Evolutionary conservation across 106 monocot species (phyloP).

Genomic region (Platanthera guangdongensis): DNA sequence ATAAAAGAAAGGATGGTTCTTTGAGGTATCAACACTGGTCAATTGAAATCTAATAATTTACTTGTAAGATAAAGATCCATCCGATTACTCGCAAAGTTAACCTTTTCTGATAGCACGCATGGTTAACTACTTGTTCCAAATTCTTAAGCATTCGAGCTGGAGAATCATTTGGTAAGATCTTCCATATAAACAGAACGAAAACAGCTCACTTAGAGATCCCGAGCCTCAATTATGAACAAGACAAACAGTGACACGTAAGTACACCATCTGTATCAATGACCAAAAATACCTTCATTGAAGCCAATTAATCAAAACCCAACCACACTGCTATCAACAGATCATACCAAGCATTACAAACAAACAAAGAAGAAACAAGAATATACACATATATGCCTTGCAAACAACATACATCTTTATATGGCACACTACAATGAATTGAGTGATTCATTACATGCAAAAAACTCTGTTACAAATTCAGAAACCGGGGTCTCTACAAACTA

Average conservation of each 20-base stretch:
- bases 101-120: not conserved
- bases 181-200: not conserved
- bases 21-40: not conserved
- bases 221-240: not conserved
- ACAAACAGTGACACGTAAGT: not conserved
- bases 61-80: not conserved
- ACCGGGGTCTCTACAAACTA: not conserved
- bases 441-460: slow-evolving; percentile 4
- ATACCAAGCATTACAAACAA: not conserved
- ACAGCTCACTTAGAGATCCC: not conserved
- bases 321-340: not conserved
- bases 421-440: not conserved
- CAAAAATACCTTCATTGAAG: not conserved
- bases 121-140: not conserved
- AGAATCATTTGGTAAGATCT: not conserved
- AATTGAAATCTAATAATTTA: not conserved
- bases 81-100: not conserved
- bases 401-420: not conserved
- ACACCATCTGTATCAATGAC: not conserved
- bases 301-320: not conserved
- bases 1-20: not conserved
- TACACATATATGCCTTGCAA: not conserved
- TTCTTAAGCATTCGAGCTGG: not conserved
- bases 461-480: slow-evolving; percentile 3
- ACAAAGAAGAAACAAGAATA: not conserved